These are phyloP conservation scores for Myriosclerotinia scirpicola DNA, from an alignment of 2,329 filamentous ascomycete species.

Conservation along the genomic window DNA sequence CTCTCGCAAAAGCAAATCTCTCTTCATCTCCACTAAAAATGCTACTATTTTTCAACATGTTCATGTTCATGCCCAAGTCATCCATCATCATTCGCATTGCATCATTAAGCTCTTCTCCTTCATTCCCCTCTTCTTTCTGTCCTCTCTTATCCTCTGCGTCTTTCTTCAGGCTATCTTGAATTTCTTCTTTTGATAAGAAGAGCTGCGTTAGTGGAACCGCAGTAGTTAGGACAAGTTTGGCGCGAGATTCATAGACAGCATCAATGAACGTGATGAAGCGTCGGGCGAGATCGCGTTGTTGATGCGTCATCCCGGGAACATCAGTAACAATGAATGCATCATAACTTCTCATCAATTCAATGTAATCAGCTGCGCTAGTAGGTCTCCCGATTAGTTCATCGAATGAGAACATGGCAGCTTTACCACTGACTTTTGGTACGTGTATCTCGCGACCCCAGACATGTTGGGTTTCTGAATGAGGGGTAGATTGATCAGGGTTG, in stretches of 20 bases:
- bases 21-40: slow-evolving; percentile 96
- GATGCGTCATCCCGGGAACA: slow-evolving; percentile 86
- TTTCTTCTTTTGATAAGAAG: slow-evolving; percentile 74
- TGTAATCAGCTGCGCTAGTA: slow-evolving; percentile 90
- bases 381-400: slow-evolving; percentile 85
- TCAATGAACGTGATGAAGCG: slow-evolving; percentile 98
- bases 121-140: slow-evolving; percentile 41
- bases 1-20: slow-evolving; percentile 90
- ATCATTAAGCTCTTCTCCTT: slow-evolving; percentile 53
- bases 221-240: slow-evolving; percentile 93
- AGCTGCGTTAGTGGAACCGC: slow-evolving; percentile 81
- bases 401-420: slow-evolving; percentile 88
- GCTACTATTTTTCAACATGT: slow-evolving; percentile 78
- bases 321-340: slow-evolving; percentile 90
- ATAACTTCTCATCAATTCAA: slow-evolving; percentile 87
- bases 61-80: slow-evolving; percentile 81
- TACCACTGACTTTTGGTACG: slow-evolving; percentile 84
- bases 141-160: slow-evolving; percentile 44
- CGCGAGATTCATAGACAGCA: slow-evolving; percentile 86
- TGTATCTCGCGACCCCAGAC: slow-evolving; percentile 92
- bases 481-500: slow-evolving; percentile 65
- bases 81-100: slow-evolving; percentile 82
- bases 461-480: slow-evolving; percentile 73
- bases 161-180: slow-evolving; percentile 59
- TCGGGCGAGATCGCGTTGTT: slow-evolving; percentile 80